phyloP scores from a whole-genome alignment of 805 yeast species.

The Candida hispaniensis region DNA sequence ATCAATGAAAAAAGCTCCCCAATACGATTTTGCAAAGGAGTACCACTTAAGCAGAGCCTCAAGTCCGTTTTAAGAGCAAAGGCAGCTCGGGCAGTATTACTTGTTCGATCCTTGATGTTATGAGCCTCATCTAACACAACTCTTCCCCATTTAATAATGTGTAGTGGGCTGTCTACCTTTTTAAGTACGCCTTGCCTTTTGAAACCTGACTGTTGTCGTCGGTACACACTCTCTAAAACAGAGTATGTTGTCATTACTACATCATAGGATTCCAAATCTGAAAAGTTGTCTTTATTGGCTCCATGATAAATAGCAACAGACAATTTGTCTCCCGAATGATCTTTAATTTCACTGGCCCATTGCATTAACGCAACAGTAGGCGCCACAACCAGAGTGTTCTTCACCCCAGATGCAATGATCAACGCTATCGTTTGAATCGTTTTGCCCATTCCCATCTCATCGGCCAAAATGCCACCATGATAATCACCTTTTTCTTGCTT shows the following conservation, averaged over 20 bases:
- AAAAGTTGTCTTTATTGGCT: constrained; percentile 44
- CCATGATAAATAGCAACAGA: constrained; percentile 76
- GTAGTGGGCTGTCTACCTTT: constrained; percentile 57
- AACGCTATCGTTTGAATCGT: constrained; percentile 92
- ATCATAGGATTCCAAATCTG: constrained; percentile 50
- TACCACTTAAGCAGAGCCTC: constrained; percentile 89
- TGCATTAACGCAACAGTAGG: constrained; percentile 99
- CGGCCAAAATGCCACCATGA: constrained; percentile 89
- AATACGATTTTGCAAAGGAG: constrained; percentile 91
- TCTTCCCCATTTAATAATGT: constrained; percentile 64
- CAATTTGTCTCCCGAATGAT: constrained; percentile 64
- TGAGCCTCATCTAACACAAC: constrained; percentile 95
- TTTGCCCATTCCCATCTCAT: constrained; percentile 99
- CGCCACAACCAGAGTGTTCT: constrained; percentile 84
- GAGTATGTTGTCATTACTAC: constrained; percentile 89
- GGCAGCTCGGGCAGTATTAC: constrained; percentile 90
- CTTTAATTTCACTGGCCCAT: constrained; percentile 88
- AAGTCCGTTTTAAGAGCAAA: constrained; percentile 59
- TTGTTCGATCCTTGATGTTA: constrained; percentile 87
- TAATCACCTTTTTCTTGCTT: constrained; percentile 66
- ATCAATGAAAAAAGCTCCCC: constrained; percentile 93
- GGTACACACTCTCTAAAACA: constrained; percentile 73
- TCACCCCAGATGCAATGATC: constrained; percentile 57
- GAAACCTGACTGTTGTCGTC: constrained; percentile 79
- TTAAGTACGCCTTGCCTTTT: constrained; percentile 48